Conservation (phyloP, 192 early-diverging fungal genomes). For the Spinellus fusiger region DNA sequence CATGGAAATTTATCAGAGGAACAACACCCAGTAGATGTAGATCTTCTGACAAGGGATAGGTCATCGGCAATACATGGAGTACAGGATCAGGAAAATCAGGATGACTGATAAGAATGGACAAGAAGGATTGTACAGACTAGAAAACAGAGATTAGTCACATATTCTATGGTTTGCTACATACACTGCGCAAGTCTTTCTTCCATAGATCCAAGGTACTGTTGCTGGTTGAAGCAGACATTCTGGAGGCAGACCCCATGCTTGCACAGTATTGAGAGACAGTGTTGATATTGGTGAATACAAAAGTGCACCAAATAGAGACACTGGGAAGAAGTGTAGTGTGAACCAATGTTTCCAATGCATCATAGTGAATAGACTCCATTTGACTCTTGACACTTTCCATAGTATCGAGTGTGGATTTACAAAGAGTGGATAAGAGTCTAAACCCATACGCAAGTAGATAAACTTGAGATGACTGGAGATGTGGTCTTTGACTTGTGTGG, state of each 20-base stretch:
- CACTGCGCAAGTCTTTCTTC: conserved; percentile 10
- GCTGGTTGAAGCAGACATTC: neutral
- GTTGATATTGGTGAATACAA: conserved; percentile 5
- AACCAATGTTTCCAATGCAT: neutral
- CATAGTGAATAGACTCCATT: neutral
- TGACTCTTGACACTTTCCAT: neutral
- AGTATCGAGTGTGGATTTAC: neutral
- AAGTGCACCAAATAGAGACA: conserved; percentile 22
- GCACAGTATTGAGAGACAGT: conserved; percentile 19
- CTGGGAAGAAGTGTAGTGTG: conserved; percentile 7
- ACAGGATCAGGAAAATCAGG: conserved; percentile 18
- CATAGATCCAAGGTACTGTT: neutral
- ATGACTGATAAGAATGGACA: conserved; percentile 11
- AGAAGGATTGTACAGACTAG: conserved; percentile 17
- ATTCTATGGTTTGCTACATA: neutral
- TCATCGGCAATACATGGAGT: conserved; percentile 13
- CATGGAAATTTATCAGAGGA: conserved; percentile 28
- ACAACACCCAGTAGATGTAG: conserved; percentile 27
- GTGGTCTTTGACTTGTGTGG: neutral
- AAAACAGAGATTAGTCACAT: conserved; percentile 3
- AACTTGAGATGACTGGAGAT: conserved; percentile 3
- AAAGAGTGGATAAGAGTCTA: conserved; percentile 1
- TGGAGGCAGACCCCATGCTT: neutral
- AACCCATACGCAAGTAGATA: conserved; percentile 7
- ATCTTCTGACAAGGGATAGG: conserved; percentile 31